These are phyloP conservation scores for Glycine latifolia DNA, from an alignment of 306 rosid genomes.

Conservation along the genomic window DNA sequence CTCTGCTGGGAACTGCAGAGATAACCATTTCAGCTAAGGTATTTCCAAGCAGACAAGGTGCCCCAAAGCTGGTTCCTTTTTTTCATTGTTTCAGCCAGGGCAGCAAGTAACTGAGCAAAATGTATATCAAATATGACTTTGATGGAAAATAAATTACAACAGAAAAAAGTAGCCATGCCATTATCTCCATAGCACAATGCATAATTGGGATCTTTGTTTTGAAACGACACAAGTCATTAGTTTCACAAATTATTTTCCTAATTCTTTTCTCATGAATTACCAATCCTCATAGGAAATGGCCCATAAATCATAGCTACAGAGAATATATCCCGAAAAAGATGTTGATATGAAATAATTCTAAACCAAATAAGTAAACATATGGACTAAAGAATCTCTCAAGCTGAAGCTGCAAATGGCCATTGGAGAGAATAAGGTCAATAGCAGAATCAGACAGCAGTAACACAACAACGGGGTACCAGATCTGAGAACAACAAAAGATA, in stretches of 20 bases:
- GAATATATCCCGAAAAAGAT: neutral
- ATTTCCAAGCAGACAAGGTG: no score
- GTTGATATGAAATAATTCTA: no score
- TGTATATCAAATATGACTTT: conserved; percentile 11
- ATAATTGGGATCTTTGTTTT: conserved; percentile 2
- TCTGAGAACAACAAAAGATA: conserved; percentile 6
- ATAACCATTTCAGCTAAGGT: no score
- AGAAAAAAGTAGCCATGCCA: neutral
- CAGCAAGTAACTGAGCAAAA: conserved; percentile 61
- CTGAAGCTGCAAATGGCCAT: neutral
- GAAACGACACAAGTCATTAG: neutral
- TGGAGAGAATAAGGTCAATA: neutral
- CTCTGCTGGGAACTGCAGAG: no score
- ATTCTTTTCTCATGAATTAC: neutral
- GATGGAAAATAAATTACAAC: neutral
- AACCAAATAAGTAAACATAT: neutral
- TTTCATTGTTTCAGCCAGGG: no score
- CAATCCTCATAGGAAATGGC: neutral
- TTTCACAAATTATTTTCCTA: neutral
- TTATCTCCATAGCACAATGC: neutral
- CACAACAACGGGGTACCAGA: neutral
- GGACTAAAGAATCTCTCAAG: neutral
- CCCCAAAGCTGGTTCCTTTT: no score
- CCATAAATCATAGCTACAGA: neutral
- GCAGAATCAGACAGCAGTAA: conserved; percentile 1